A percentile compares a stretch with the other conserved stretches of the same genome.
Evolutionary conservation across 2,329 filamentous ascomycete species (phyloP).

Genomic region (Exophiala sp.): DNA sequence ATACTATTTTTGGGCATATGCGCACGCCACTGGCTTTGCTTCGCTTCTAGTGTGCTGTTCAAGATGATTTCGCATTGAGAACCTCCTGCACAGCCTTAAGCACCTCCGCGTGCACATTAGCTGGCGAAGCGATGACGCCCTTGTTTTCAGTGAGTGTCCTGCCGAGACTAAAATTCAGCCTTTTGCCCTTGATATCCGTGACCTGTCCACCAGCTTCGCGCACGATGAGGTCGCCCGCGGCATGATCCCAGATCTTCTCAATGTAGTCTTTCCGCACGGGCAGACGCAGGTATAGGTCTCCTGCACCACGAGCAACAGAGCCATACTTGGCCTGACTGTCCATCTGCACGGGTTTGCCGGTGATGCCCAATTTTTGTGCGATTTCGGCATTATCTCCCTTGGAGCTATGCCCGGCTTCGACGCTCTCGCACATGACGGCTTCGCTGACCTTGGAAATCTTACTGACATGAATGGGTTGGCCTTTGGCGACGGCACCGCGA

Average conservation of each 20-base stretch:
- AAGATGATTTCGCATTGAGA: constrained; percentile 48
- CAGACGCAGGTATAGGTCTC: constrained; percentile 88
- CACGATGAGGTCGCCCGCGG: constrained; percentile 89
- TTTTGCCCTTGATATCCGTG: constrained; percentile 80
- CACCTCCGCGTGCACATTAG: constrained; percentile 69
- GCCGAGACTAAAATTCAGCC: constrained; percentile 80
- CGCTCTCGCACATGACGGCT: constrained; percentile 93
- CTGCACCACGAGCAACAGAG: constrained; percentile 87
- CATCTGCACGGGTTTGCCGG: constrained; percentile 84
- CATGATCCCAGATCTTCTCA: constrained; percentile 99
- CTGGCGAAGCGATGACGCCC: constrained; percentile 86
- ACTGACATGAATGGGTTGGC: constrained; percentile 74
- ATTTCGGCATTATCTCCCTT: constrained; percentile 86
- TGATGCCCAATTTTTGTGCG: constrained; percentile 80
- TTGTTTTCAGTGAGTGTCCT: constrained; percentile 86
- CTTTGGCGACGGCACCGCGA: constrained; percentile 38
- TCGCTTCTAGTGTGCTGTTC: too few species aligned
- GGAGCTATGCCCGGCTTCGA: constrained; percentile 87
- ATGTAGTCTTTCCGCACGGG: constrained; percentile 84
- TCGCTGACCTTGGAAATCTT: constrained; percentile 67
- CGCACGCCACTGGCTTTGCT: too few species aligned
- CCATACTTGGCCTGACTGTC: constrained; percentile 98
- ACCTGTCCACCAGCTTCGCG: constrained; percentile 90
- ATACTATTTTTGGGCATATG: background rate
- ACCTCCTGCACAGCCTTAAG: constrained; percentile 80